phyloP scores from a whole-genome alignment of 257 asterid species.

The Solanum stenotomum region DNA sequence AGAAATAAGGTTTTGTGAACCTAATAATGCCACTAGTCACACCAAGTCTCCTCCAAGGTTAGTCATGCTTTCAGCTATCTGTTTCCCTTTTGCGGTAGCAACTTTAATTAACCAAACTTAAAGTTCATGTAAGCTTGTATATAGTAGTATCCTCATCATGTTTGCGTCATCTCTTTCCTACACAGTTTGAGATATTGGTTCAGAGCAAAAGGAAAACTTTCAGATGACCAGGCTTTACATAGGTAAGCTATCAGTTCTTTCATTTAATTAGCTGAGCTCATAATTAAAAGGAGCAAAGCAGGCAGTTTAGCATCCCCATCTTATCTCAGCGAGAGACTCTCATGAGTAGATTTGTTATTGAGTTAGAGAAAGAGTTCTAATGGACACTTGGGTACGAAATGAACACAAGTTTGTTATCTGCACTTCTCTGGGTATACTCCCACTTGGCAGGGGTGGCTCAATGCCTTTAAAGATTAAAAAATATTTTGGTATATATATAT shows the following conservation, averaged over 20 bases:
- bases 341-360: not conserved
- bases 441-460: not conserved
- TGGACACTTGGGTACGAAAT: not conserved
- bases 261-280: not conserved
- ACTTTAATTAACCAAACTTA: not conserved
- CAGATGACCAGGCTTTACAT: constrained; percentile 91
- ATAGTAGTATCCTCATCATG: not conserved
- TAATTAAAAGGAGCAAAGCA: not conserved
- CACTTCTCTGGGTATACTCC: not conserved
- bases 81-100: constrained; percentile 6
- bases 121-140: not conserved
- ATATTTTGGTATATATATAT: no score
- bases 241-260: constrained; percentile 32
- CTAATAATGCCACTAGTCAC: constrained; percentile 52
- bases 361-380: not conserved
- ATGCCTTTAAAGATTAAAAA: no score
- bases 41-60: constrained; percentile 91
- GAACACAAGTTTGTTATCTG: not conserved
- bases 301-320: not conserved
- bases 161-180: not conserved
- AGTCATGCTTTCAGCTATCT: constrained; percentile 3
- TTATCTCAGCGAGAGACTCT: not conserved
- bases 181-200: constrained; percentile 93
- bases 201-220: constrained; percentile 82
- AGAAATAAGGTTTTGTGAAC: constrained; percentile 79